Conservation (phyloP, 2,329 filamentous ascomycete species). For the Juglanconis juglandina region DNA sequence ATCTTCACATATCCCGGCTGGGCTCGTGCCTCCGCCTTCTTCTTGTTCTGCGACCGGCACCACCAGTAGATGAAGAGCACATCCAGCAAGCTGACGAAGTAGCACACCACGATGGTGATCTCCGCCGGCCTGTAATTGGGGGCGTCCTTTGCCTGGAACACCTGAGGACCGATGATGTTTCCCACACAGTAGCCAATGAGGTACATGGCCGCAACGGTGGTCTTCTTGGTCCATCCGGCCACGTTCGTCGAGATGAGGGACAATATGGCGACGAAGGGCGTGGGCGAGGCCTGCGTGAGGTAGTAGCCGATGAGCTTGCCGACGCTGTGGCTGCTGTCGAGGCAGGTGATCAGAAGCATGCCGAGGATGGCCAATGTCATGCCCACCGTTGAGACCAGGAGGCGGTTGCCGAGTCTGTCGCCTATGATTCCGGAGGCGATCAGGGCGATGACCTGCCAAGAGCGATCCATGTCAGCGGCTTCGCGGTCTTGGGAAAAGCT, state of each 20-base stretch:
- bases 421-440: conserved; percentile 43
- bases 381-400: conserved; percentile 52
- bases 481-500: conserved; percentile 39
- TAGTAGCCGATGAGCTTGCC: conserved; percentile 65
- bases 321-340: conserved; percentile 54
- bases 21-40: conserved; percentile 52
- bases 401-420: conserved; percentile 52
- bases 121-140: conserved; percentile 61
- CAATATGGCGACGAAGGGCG: conserved; percentile 61
- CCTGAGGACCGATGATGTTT: conserved; percentile 54
- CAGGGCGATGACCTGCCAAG: conserved; percentile 25
- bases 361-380: conserved; percentile 54
- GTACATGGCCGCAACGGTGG: conserved; percentile 53
- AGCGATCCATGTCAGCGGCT: conserved; percentile 12
- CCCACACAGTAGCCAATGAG: conserved; percentile 50
- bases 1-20: conserved; percentile 56
- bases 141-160: conserved; percentile 53
- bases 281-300: conserved; percentile 57
- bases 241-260: conserved; percentile 62
- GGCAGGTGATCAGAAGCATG: conserved; percentile 60
- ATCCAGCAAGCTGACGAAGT: conserved; percentile 48
- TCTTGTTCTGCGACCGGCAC: conserved; percentile 55
- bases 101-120: conserved; percentile 61
- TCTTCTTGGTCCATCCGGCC: conserved; percentile 56
- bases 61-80: conserved; percentile 61